A percentile compares a stretch with the other conserved stretches of the same genome.
These are phyloP conservation scores for Amborella trichopoda DNA, from an alignment of 164 flowering plant species.

Conservation along the genomic window DNA sequence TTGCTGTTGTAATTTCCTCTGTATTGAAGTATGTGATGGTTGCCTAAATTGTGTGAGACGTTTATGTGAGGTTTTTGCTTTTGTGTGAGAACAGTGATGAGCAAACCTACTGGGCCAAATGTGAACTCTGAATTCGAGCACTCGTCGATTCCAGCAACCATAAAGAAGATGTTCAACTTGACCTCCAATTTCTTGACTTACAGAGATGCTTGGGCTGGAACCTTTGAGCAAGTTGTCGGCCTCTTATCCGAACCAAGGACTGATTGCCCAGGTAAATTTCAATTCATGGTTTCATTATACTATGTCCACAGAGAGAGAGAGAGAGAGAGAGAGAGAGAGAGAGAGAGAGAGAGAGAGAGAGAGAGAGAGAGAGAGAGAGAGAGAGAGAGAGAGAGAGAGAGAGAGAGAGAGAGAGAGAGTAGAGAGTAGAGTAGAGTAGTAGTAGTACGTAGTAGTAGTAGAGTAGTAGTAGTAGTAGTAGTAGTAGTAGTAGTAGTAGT, in stretches of 20 bases:
- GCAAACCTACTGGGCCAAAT: slow-evolving; percentile 64
- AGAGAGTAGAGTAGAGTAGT: no score
- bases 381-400: slow-evolving; percentile 1
- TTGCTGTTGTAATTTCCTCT: no score
- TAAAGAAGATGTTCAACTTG: slow-evolving; percentile 88
- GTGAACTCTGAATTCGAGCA: slow-evolving; percentile 80
- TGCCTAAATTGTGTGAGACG: no score
- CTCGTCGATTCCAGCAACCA: slow-evolving; percentile 88
- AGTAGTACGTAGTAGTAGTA: no score
- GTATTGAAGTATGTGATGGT: no score
- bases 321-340: background rate
- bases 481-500: background rate
- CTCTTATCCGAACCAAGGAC: slow-evolving; percentile 57
- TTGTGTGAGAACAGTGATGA: no score
- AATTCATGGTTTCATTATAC: no score
- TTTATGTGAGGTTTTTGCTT: no score
- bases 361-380: background rate
- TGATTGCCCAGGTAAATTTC: slow-evolving; percentile 24
- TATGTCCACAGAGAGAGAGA: background rate
- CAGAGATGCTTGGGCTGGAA: slow-evolving; percentile 99
- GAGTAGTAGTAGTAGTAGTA: background rate
- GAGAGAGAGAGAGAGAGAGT: slow-evolving; percentile 1
- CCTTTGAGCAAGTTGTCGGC: slow-evolving; percentile 70
- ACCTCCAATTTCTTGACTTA: slow-evolving; percentile 77
- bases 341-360: slow-evolving; percentile 1